Evolutionary conservation across 768 basidiomycete genomes (phyloP), one percentile per base, ranked within the genome.

Genomic region (Russula sp.): DNA sequence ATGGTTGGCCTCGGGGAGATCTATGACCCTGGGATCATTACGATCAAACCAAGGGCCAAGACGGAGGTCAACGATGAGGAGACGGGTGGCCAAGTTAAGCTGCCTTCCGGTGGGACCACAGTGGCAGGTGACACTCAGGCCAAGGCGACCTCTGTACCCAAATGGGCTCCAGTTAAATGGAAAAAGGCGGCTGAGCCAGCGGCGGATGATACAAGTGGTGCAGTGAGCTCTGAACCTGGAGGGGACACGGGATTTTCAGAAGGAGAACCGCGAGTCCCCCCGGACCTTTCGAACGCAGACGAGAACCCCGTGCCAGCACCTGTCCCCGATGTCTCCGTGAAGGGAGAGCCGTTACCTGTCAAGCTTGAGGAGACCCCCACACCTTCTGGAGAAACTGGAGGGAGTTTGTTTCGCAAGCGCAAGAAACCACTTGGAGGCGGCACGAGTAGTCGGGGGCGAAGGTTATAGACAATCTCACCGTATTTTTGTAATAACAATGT

Each of bases 11-110:
- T 90, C 11, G 90, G 87, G 13, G 87, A 91, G 67, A 81, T 90
- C 34, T 95, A 90, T 66, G 93, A 96, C 71, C 89, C 88, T 4
- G 86, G 84, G 1, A 68, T 83, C 22, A 83, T 91, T 51, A 75
- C 82, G 35, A 80, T 90, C 67, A 84, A 85, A 70, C 65, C 82
- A 36, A 87, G 85, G 73, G 66, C 69, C 61, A 84, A 81, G 75
- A 80, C 79, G 70, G 80, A 82, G 67, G 75, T 43, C 20, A 51
- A 62, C 43, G 68, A 65, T 11, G 58, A 64, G 18, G 52, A 51
- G 34, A 22, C 41, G 7, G 41, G 9, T 1, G 25, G 20, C 7
- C 20, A 29, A 25, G 54, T n/a, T 10, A 42, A 6, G 11, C 8
- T 22, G 0, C 7, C 49, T 22, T 20, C 64, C 7, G 39, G 14